Evolutionary conservation across 1,139 yeast genomes (phyloP).

Genomic region (Blastobotrys ciferrii): DNA sequence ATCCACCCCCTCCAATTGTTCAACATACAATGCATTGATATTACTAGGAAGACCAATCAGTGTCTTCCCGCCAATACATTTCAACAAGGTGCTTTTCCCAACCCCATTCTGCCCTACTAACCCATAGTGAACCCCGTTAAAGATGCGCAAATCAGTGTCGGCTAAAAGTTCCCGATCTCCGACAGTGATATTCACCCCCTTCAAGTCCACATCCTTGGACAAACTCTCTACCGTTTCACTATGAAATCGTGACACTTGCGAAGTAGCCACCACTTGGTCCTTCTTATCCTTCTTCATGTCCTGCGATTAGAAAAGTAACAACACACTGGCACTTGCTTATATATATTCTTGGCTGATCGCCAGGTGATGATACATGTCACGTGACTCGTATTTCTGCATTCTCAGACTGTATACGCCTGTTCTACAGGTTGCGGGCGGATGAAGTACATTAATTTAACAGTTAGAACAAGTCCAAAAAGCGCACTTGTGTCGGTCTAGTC

Average conservation of each 20-base stretch:
- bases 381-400: too few species aligned
- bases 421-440: too few species aligned
- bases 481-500: too few species aligned
- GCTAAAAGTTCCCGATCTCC: conserved; percentile 9
- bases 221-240: conserved; percentile 13
- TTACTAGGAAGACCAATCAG: conserved; percentile 14
- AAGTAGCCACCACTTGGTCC: conserved; percentile 8
- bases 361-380: neutral
- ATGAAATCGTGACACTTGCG: conserved; percentile 17
- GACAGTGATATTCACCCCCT: conserved; percentile 12
- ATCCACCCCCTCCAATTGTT: conserved; percentile 13
- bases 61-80: conserved; percentile 38
- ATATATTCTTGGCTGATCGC: neutral
- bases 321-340: neutral
- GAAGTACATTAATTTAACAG: too few species aligned
- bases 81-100: conserved; percentile 91
- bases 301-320: neutral
- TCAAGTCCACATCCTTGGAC: conserved; percentile 14
- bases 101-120: conserved; percentile 98
- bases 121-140: conserved; percentile 49
- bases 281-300: neutral
- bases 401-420: too few species aligned
- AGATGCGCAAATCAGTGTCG: conserved; percentile 11
- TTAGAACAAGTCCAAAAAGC: too few species aligned
- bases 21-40: conserved; percentile 14